Conservation (phyloP, 768 basidiomycete species). For the Lentinula raphanica region DNA sequence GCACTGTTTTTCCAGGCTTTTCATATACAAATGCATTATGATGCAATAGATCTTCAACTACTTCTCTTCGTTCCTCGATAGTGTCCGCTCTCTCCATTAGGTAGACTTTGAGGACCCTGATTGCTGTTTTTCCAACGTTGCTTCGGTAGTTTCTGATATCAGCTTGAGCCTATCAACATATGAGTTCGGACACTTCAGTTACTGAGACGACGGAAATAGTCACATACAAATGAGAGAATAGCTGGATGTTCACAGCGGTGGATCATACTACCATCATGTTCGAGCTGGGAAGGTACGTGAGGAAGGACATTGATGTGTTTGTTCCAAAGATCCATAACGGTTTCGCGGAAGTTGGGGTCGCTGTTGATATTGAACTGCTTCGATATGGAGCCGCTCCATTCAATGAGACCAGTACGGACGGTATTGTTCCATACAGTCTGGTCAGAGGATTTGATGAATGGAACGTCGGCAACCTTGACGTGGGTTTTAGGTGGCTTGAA, state of each 20-base stretch:
- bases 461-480: background rate
- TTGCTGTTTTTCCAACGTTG: too few species aligned
- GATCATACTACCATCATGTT: background rate
- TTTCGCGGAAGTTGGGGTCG: background rate
- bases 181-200: background rate
- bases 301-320: background rate
- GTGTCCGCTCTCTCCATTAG: too few species aligned
- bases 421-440: background rate
- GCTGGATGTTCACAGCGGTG: background rate
- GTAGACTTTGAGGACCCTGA: too few species aligned
- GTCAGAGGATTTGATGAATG: background rate
- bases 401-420: background rate
- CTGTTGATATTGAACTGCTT: background rate
- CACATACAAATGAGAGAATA: background rate
- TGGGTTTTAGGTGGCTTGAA: background rate
- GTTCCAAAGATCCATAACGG: background rate
- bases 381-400: background rate
- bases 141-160: background rate
- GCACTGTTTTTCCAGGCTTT: background rate
- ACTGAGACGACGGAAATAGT: background rate
- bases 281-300: background rate
- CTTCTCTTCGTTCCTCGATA: too few species aligned
- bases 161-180: background rate
- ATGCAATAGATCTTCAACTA: too few species aligned
- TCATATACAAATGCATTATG: background rate